Conservation (phyloP, 768 basidiomycete genomes). For the Mrakia hoshinonis region DNA sequence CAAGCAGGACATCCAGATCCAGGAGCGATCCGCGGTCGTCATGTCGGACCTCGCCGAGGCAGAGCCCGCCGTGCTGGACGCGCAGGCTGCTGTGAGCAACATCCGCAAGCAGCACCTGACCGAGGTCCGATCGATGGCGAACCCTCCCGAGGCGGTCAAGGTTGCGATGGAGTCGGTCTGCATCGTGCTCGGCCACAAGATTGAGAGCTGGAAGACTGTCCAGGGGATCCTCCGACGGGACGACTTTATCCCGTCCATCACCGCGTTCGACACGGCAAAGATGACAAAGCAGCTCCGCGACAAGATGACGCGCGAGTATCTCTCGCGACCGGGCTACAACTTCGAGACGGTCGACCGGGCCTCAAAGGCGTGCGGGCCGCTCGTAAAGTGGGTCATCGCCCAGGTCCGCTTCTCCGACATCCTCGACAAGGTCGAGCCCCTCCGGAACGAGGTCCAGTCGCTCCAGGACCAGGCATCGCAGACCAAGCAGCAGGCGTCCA, state of each 20-base stretch:
- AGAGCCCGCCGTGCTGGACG: constrained; percentile 91
- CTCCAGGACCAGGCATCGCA: constrained; percentile 85
- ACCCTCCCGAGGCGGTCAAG: constrained; percentile 95
- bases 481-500: constrained; percentile 85
- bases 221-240: constrained; percentile 92
- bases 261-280: constrained; percentile 82
- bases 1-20: constrained; percentile 80
- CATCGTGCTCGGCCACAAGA: constrained; percentile 87
- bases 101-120: constrained; percentile 92
- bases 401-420: constrained; percentile 97
- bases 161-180: constrained; percentile 98
- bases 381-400: constrained; percentile 96
- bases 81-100: constrained; percentile 89
- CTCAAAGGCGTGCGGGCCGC: constrained; percentile 91
- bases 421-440: constrained; percentile 88
- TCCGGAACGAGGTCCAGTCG: constrained; percentile 88
- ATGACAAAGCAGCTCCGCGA: constrained; percentile 87
- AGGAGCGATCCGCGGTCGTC: constrained; percentile 76
- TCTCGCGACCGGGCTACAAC: constrained; percentile 81
- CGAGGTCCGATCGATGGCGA: constrained; percentile 96
- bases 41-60: constrained; percentile 94
- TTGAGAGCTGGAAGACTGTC: constrained; percentile 93
- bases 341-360: constrained; percentile 92
- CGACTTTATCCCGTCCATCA: constrained; percentile 90
- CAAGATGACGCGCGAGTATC: constrained; percentile 82